Evolutionary conservation across 179 eudicot species (phyloP).

Genomic region (Corrigiola litoralis): DNA sequence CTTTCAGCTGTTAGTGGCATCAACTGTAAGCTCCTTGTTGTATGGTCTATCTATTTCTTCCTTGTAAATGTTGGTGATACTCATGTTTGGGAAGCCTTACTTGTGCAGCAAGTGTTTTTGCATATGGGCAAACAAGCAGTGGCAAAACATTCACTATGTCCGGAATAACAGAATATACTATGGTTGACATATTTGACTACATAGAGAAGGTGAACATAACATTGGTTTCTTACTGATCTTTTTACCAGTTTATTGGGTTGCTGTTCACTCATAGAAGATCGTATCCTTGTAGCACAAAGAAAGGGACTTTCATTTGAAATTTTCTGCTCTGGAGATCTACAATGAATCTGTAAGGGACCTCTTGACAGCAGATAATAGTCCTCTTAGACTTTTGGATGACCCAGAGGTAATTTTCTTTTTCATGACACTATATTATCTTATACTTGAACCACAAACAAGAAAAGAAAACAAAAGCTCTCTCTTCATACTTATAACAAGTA

Average conservation of each 20-base stretch:
- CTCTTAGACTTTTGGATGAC: conserved; percentile 86
- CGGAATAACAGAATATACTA: conserved; percentile 79
- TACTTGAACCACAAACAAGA: too few relatives aligned
- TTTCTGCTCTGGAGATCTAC: conserved; percentile 96
- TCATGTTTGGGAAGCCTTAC: background rate
- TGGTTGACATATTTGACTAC: conserved; percentile 59
- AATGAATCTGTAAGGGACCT: conserved; percentile 94
- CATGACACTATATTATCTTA: too few relatives aligned
- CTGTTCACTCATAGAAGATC: conserved; percentile 8
- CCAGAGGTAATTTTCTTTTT: conserved; percentile 69
- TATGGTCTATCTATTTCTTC: background rate
- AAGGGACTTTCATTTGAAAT: conserved; percentile 69
- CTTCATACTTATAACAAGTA: too few relatives aligned
- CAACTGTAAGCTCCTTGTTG: conserved; percentile 50
- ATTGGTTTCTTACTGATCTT: background rate
- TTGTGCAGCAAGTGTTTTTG: conserved; percentile 75
- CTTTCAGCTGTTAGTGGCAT: conserved; percentile 78
- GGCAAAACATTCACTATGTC: conserved; percentile 94
- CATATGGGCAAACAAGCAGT: conserved; percentile 97
- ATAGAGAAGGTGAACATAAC: conserved; percentile 39
- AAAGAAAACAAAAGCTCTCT: too few relatives aligned
- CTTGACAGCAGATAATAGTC: conserved; percentile 60
- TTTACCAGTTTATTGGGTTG: background rate
- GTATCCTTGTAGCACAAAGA: conserved; percentile 64
- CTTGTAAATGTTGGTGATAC: background rate